Conservation (phyloP, 148 eudicot species). For the Linanthus parryae region DNA sequence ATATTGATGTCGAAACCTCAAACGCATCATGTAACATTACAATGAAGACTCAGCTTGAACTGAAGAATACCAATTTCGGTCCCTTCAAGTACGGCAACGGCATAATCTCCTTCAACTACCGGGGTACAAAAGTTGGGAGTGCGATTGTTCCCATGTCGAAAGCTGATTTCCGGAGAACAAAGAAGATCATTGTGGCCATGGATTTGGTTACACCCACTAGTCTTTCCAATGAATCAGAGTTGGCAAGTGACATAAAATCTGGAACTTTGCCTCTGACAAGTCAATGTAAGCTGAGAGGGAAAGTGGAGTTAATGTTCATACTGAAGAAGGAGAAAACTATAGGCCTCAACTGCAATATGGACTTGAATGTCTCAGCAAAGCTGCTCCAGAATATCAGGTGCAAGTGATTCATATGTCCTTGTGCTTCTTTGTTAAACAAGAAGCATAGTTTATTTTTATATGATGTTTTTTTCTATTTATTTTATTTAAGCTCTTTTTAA, state of each 20-base stretch:
- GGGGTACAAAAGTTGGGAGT: not conserved
- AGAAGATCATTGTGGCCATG: conserved; percentile 3
- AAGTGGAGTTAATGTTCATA: conserved; percentile 4
- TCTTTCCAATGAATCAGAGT: not conserved
- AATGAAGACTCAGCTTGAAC: conserved; percentile 9
- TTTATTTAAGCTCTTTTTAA: too few relatives aligned
- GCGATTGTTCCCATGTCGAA: not conserved
- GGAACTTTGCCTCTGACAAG: conserved; percentile 15
- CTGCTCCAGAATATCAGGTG: not conserved
- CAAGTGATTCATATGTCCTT: too few relatives aligned
- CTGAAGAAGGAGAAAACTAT: conserved; percentile 15
- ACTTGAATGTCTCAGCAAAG: not conserved
- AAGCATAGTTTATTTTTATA: too few relatives aligned
- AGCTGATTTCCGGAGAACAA: conserved; percentile 6
- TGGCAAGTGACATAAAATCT: not conserved
- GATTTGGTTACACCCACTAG: not conserved
- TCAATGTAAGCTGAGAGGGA: conserved; percentile 14
- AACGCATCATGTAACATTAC: not conserved
- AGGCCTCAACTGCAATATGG: conserved; percentile 12
- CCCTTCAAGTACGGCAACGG: not conserved
- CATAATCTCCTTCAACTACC: conserved; percentile 7
- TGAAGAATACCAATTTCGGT: conserved; percentile 15
- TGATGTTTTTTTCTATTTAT: too few relatives aligned
- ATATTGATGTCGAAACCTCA: not conserved
- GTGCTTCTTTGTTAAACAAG: too few relatives aligned